Base-by-base conservation (phyloP, 805 yeast genomes). In the Jamesozyma gamospora region DNA sequence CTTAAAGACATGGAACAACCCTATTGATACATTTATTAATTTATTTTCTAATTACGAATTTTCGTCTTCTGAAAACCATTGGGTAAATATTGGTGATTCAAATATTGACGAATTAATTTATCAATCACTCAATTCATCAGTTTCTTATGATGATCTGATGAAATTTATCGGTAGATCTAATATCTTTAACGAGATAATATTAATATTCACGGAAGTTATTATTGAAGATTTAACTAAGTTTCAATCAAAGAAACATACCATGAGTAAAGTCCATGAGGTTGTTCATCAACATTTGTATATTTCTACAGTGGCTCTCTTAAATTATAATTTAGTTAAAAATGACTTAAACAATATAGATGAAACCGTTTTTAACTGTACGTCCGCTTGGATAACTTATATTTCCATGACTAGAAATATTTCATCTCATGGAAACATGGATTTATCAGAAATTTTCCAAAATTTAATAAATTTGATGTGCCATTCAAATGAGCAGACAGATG, bases 211-310 rank as follows among this genome's bases (percentile, higher is more conserved):
- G 3, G 56, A 54, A 35, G 55, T 60, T 36, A 51, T 60, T 15
- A 58, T 60, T 7, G 65, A 60, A 41, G 65, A 60, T 45, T 40
- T 60, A 31, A 51, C 53, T 9, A 60, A 60, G 42, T 46, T 42
- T 25, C 63, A 58, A 40, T 43, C 56, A 0, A 48, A 43, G 15
- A 57, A 51, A 34, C 50, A 49, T 39, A 41, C 53, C 4, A 43
- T 55, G 45, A 46, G 56, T 6, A 49, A 51, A 29, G 49, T 59
- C 17, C 56, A 57, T 38, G 49, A 47, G 29, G 40, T 51, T n/a
- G 57, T 60, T 7, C 64, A 57, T 41, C 53, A 54, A n/a, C 52
- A 55, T 39, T 41, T 58, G 27, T 57, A 60, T 40, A 50, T 55
- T n/a, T 47, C 60, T 4, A 52, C 62, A 21, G 53, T 56, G 55